Evolutionary conservation across 176 grass and related monocot genomes (phyloP), one percentile per base, ranked within the genome.

Genomic region (Oropetium thomaeum): DNA sequence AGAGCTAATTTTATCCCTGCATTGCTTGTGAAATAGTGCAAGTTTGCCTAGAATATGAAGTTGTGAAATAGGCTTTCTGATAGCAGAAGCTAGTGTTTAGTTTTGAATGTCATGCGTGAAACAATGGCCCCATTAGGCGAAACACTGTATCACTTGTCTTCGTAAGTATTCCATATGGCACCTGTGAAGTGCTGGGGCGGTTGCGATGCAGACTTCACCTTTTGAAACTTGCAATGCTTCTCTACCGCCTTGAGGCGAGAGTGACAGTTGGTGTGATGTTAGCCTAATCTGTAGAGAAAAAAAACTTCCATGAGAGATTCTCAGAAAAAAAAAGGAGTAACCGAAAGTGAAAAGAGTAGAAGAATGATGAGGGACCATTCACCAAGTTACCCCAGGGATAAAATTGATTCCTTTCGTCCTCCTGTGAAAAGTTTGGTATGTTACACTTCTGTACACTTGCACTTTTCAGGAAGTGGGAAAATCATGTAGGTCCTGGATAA

Each of bases 141-240:
- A 33, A 14, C 7, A 54, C 38, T 27, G 73, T 33, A 26, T 20
- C 49, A 57, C 75, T 25, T 79, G 60, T 72, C 64, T 75, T 88
- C 26, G 14, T 57, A 74, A 70, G 70, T 57, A 29, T 75, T 22
- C 30, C 45, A 69, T 69, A 64, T 69, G 17, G 27, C 35, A 69
- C 78, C 44, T 17, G 29, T 51, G 22, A 45, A 55, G 44, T 79
- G 35, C 22, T 26, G 62, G 37, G 70, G 47, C 70, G 57, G 70
- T 65, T 84, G 72, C 34, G 58, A 66, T 80, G 70, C 70, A 70
- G 65, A 70, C 81, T 80, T 84, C 37, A 75, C 37, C 69, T 88
- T 84, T 84, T 84, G 81, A 84, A 66, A 70, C 76, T 84, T 80
- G 45, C 55, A 84, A 88, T 75, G 54, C 63, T 79, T 88, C 43